phyloP scores from a whole-genome alignment of 2,329 filamentous ascomycete genomes.

The Diaporthe sp. region DNA sequence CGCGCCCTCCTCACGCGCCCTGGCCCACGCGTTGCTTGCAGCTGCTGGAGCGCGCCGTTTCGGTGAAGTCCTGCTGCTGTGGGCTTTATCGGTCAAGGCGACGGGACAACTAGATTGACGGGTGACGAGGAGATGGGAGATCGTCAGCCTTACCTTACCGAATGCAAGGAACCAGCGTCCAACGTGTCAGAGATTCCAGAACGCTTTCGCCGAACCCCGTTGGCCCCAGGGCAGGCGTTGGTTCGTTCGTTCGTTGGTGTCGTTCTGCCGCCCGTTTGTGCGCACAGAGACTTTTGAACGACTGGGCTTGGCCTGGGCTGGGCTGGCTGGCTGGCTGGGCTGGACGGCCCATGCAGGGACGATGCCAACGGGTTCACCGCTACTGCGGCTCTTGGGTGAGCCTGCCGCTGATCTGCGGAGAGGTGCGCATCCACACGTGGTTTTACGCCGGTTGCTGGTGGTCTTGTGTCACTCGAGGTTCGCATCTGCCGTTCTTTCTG shows the following conservation, averaged over 20 bases:
- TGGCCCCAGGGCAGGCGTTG: neutral
- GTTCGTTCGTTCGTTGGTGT: neutral
- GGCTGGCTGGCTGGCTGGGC: neutral
- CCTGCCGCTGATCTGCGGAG: slow-evolving; percentile 33
- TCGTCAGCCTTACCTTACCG: slow-evolving; percentile 11
- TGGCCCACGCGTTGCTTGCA: neutral
- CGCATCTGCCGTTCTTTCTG: slow-evolving; percentile 1
- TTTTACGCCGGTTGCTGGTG: slow-evolving; percentile 11
- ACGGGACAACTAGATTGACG: slow-evolving; percentile 6
- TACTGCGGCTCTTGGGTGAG: slow-evolving; percentile 31
- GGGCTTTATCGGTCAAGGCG: slow-evolving; percentile 22
- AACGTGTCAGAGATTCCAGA: neutral
- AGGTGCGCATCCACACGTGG: slow-evolving; percentile 36
- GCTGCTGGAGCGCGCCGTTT: slow-evolving; percentile 1
- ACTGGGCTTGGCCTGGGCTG: neutral
- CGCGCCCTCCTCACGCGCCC: neutral
- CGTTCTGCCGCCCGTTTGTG: neutral
- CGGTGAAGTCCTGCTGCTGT: slow-evolving; percentile 10
- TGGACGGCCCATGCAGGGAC: slow-evolving; percentile 20
- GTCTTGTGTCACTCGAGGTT: slow-evolving; percentile 31
- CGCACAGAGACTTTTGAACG: neutral
- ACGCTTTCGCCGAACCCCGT: slow-evolving; percentile 22
- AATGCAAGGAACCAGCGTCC: slow-evolving; percentile 11
- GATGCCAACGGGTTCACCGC: slow-evolving; percentile 31
- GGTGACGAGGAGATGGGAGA: slow-evolving; percentile 19